Conservation (phyloP, 2,329 filamentous ascomycete species). For the Remersonia thermophila region DNA sequence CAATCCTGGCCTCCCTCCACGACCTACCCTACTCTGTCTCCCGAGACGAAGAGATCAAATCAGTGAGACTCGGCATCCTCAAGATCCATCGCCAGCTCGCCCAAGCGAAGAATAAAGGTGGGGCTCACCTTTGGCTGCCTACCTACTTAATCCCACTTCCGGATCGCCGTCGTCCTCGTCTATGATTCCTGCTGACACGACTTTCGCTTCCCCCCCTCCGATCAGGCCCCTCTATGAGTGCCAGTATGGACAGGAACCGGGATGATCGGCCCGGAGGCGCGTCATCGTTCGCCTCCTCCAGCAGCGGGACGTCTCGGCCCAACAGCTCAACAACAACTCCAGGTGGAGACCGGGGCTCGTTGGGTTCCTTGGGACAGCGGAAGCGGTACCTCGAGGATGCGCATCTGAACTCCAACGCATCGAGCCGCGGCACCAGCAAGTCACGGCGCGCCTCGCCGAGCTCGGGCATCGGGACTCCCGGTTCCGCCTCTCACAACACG, state of each 20-base stretch:
- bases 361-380: neutral
- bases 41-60: conserved; percentile 18
- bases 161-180: no score
- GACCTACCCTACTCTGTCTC: conserved; percentile 17
- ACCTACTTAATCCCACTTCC: no score
- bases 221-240: neutral
- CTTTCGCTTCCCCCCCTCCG: neutral
- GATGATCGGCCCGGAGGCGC: no score
- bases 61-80: conserved; percentile 12
- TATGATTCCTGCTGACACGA: no score
- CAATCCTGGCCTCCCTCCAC: conserved; percentile 31
- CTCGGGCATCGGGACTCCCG: neutral
- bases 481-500: neutral
- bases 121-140: no score
- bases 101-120: conserved; percentile 8
- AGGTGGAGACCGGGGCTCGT: neutral
- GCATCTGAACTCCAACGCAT: conserved; percentile 11
- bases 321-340: no score
- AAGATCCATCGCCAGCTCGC: conserved; percentile 22
- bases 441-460: conserved; percentile 22
- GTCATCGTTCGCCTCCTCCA: no score
- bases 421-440: conserved; percentile 17
- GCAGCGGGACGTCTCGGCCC: no score
- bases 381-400: conserved; percentile 20
- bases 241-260: neutral